Percentiles rank a stretch among this genome's conserved stretches.
Evolutionary conservation across 2,329 filamentous ascomycete species (phyloP).

Genomic region (Exophiala xenobiotica): DNA sequence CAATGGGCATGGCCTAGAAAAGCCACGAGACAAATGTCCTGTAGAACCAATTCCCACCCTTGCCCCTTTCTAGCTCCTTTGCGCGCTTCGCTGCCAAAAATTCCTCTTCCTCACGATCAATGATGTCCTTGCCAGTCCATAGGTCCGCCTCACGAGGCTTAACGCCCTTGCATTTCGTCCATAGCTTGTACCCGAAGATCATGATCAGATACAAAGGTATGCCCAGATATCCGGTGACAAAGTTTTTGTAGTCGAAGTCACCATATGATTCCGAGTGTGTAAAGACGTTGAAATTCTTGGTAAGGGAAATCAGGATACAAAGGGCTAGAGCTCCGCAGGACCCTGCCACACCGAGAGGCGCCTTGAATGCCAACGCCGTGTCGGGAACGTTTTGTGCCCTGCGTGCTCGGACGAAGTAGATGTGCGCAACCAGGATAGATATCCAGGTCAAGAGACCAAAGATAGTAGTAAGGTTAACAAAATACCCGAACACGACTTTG

Average conservation of each 20-base stretch:
- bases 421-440: conserved; percentile 66
- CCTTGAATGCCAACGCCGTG: conserved; percentile 60
- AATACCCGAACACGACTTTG: conserved; percentile 61
- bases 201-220: conserved; percentile 72
- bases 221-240: conserved; percentile 74
- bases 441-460: conserved; percentile 66
- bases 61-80: conserved; percentile 42
- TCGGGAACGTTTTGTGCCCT: conserved; percentile 60
- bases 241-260: conserved; percentile 70
- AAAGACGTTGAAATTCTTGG: conserved; percentile 81
- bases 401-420: conserved; percentile 64
- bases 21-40: conserved; percentile 60
- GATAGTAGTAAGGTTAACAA: conserved; percentile 67
- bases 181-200: conserved; percentile 67
- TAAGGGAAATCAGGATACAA: conserved; percentile 71
- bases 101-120: conserved; percentile 70
- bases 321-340: conserved; percentile 67
- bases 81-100: conserved; percentile 62
- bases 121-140: conserved; percentile 69
- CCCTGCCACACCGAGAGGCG: conserved; percentile 70
- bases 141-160: conserved; percentile 64
- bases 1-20: conserved; percentile 46
- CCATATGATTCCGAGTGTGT: conserved; percentile 47
- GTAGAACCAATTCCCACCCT: conserved; percentile 54
- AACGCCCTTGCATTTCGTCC: conserved; percentile 55